A percentile compares a stretch with the other conserved stretches of the same genome.
phyloP scores from a whole-genome alignment of 345 rosid genomes.

The Viola odorata region DNA sequence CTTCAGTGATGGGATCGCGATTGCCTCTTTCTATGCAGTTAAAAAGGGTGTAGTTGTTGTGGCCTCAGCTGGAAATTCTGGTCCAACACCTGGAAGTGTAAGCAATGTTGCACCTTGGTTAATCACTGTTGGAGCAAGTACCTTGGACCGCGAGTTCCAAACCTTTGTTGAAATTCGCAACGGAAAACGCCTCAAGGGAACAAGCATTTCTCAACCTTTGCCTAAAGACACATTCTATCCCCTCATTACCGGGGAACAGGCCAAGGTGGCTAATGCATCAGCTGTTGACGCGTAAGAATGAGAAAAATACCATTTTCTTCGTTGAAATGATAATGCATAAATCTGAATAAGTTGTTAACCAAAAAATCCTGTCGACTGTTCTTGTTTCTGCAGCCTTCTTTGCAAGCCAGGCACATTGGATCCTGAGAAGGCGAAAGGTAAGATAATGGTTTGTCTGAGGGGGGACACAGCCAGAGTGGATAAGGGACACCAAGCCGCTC shows the following conservation, averaged over 20 bases:
- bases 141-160: slow-evolving; percentile 42
- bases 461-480: slow-evolving; percentile 40
- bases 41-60: slow-evolving; percentile 54
- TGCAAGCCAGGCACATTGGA: slow-evolving; percentile 60
- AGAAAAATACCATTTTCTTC: neutral
- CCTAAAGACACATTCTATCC: slow-evolving; percentile 30
- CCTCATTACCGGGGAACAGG: slow-evolving; percentile 28
- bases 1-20: slow-evolving; percentile 54
- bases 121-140: slow-evolving; percentile 57
- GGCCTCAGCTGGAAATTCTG: slow-evolving; percentile 50
- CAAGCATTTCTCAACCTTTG: slow-evolving; percentile 35
- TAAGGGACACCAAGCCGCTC: slow-evolving; percentile 39
- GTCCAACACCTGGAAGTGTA: slow-evolving; percentile 36
- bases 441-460: slow-evolving; percentile 53
- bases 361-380: neutral
- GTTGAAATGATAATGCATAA: neutral
- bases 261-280: slow-evolving; percentile 28
- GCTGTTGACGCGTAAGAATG: slow-evolving; percentile 34
- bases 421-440: slow-evolving; percentile 55
- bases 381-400: slow-evolving; percentile 32
- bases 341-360: too few species aligned
- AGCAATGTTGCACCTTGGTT: slow-evolving; percentile 55
- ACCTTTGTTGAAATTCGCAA: slow-evolving; percentile 31
- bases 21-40: slow-evolving; percentile 78
- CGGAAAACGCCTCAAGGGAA: slow-evolving; percentile 39